phyloP scores from a whole-genome alignment of 305 asterid genomes.

The Fraxinus baroniana region DNA sequence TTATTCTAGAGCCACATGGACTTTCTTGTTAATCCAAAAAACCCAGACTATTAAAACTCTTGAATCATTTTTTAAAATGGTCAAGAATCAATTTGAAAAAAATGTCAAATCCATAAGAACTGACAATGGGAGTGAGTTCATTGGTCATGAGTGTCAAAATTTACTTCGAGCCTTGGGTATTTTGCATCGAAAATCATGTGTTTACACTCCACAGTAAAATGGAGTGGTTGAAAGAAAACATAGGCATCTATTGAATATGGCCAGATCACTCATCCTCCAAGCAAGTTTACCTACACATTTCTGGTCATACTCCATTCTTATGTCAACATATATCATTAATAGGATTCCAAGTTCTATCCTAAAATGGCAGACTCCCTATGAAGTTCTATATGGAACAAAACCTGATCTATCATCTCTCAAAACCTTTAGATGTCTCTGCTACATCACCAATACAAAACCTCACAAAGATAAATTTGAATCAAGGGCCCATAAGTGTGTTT shows the following conservation, averaged over 20 bases:
- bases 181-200: background rate
- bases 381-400: too few relatives aligned
- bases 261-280: too few relatives aligned
- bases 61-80: too few relatives aligned
- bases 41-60: too few relatives aligned
- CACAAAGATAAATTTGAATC: background rate
- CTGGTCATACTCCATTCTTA: too few relatives aligned
- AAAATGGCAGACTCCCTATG: too few relatives aligned
- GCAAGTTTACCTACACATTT: too few relatives aligned
- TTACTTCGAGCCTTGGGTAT: background rate
- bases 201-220: background rate
- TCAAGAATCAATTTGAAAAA: background rate
- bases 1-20: too few relatives aligned
- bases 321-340: too few relatives aligned
- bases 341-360: too few relatives aligned
- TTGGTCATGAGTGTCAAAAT: background rate
- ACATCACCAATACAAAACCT: background rate
- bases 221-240: background rate
- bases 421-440: background rate
- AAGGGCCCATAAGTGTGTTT: background rate
- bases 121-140: background rate
- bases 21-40: too few relatives aligned
- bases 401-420: background rate
- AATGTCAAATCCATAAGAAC: background rate
- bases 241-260: too few relatives aligned